Conservation (phyloP, 2,329 filamentous ascomycete genomes). For the Penicillium verrucosum region DNA sequence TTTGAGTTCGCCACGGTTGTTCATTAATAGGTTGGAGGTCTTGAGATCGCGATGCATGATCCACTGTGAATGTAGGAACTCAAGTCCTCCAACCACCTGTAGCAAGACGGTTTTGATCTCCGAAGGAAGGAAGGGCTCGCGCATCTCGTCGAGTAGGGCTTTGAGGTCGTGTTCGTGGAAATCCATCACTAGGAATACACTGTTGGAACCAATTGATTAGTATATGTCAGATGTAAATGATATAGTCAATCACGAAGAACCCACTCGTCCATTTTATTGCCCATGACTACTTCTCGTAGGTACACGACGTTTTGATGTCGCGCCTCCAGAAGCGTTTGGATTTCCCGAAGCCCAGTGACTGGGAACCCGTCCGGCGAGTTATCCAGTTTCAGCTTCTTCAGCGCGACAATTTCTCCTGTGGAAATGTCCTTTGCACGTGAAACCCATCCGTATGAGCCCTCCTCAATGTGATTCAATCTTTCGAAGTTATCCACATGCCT, state of each 20-base stretch:
- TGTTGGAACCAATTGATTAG: constrained; percentile 36
- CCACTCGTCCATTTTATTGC: constrained; percentile 60
- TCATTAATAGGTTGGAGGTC: constrained; percentile 89
- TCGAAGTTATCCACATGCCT: constrained; percentile 85
- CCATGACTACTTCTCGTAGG: constrained; percentile 79
- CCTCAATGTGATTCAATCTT: constrained; percentile 92
- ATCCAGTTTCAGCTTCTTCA: constrained; percentile 93
- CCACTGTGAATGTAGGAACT: constrained; percentile 83
- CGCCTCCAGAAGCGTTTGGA: constrained; percentile 81
- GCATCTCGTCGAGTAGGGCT: constrained; percentile 88
- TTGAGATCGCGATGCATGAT: constrained; percentile 93
- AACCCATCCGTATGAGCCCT: constrained; percentile 94
- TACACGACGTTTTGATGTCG: constrained; percentile 78
- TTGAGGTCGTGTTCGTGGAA: constrained; percentile 97
- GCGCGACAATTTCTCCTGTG: constrained; percentile 77
- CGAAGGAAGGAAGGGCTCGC: constrained; percentile 85
- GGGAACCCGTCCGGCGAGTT: constrained; percentile 76
- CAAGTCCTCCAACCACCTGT: constrained; percentile 75
- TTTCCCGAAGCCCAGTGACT: constrained; percentile 89
- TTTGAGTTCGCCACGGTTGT: constrained; percentile 91
- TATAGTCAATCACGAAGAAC: constrained; percentile 17
- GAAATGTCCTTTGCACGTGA: constrained; percentile 72
- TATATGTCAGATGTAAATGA: neutral
- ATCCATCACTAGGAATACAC: constrained; percentile 91
- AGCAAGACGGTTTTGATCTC: constrained; percentile 87